Percentiles rank a stretch among this genome's conserved stretches.
These are phyloP conservation scores for Neopestalotiopsis sp. DNA, from an alignment of 2,329 filamentous ascomycete genomes.

Conservation along the genomic window DNA sequence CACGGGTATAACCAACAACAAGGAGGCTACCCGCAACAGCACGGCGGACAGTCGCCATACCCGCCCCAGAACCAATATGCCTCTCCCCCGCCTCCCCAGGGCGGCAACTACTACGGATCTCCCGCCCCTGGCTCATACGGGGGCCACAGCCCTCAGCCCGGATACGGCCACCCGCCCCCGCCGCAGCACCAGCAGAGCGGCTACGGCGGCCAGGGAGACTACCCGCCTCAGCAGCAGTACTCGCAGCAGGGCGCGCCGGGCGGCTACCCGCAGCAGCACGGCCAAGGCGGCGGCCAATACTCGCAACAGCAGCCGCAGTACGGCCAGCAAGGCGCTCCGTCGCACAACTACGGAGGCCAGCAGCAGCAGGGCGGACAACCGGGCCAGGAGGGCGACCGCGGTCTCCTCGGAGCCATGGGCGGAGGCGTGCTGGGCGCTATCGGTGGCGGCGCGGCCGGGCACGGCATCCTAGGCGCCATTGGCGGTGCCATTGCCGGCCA, in stretches of 20 bases:
- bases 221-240: conserved; percentile 12
- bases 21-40: conserved; percentile 15
- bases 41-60: conserved; percentile 15
- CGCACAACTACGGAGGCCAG: conserved; percentile 4
- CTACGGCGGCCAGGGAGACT: not conserved
- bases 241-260: not conserved
- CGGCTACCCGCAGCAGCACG: conserved; percentile 4
- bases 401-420: conserved; percentile 15
- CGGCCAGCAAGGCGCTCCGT: conserved; percentile 4
- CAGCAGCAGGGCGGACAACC: not conserved
- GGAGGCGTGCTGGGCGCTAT: conserved; percentile 9
- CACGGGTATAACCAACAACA: conserved; percentile 19
- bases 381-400: conserved; percentile 11
- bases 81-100: conserved; percentile 18
- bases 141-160: conserved; percentile 19
- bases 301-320: not conserved
- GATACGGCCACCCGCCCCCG: conserved; percentile 17
- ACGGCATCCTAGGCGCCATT: conserved; percentile 17
- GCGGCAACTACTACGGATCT: not conserved
- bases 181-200: conserved; percentile 3
- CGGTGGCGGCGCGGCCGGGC: conserved; percentile 5
- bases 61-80: conserved; percentile 24
- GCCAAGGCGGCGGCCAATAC: not conserved
- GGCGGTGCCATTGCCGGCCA: conserved; percentile 18
- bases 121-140: conserved; percentile 17